Percentiles rank a stretch among this genome's conserved stretches.
These are phyloP conservation scores for Elongisporangium prolatum DNA, from an alignment of 352 stramenopile genomes.

Conservation along the genomic window DNA sequence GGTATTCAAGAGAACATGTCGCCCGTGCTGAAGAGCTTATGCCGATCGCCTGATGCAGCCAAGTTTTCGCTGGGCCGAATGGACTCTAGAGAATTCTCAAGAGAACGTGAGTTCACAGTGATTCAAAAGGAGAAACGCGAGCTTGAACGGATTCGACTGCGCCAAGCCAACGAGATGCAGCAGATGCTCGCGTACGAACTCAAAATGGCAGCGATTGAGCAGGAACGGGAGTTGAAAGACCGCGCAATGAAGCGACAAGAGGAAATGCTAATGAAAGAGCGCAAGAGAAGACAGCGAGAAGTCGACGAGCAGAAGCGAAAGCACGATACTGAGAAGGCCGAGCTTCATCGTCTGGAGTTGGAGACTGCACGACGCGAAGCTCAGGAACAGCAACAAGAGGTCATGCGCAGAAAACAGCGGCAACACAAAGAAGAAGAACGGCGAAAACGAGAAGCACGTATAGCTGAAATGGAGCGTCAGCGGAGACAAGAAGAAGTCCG, in stretches of 20 bases:
- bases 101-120: constrained; percentile 36
- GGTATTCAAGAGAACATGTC: constrained; percentile 51
- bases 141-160: constrained; percentile 64
- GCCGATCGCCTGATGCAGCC: constrained; percentile 32
- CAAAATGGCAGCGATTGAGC: constrained; percentile 47
- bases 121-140: constrained; percentile 64
- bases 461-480: constrained; percentile 42
- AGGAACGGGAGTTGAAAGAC: constrained; percentile 49
- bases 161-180: constrained; percentile 66
- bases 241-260: constrained; percentile 40
- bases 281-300: constrained; percentile 34
- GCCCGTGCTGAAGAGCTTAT: constrained; percentile 45
- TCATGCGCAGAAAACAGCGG: constrained; percentile 35
- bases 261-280: constrained; percentile 34
- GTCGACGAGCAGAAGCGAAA: constrained; percentile 42
- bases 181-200: constrained; percentile 68
- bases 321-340: constrained; percentile 48
- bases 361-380: constrained; percentile 33
- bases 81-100: constrained; percentile 4
- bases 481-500: constrained; percentile 52
- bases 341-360: constrained; percentile 44
- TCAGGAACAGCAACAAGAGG: constrained; percentile 38
- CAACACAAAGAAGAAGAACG: constrained; percentile 49
- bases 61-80: constrained; percentile 20
- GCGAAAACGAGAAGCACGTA: constrained; percentile 33